Base-by-base conservation (phyloP, 2,329 filamentous ascomycete genomes). In the Alternaria novae-zelandiae region DNA sequence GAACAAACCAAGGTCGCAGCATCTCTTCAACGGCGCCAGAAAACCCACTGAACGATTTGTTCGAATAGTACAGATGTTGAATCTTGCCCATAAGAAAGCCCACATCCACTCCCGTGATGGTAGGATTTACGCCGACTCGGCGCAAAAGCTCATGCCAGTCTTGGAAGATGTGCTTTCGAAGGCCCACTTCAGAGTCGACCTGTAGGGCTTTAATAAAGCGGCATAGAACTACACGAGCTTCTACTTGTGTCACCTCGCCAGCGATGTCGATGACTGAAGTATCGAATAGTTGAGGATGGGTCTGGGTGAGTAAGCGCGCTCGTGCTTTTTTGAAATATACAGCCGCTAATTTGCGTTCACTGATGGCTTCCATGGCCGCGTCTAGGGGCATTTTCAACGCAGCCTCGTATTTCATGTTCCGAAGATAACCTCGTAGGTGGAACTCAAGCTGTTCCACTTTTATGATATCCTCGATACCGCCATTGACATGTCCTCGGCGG, bases 1-100 rank as follows among this genome's bases (percentile, higher is more conserved):
- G 63, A 8, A 54, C 55, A 32, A 74, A 71, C 51, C 60, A 66
- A 2, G 63, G 63, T 26, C 65, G 47, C 26, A 72, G 21, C 66
- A 70, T 69, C 3, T 67, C 26, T 5, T 66, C 54, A 4, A 74
- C 41, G 7, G 47, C 63, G 13, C 5, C 5, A 9, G 32, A 17
- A 25, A 71, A 46, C 3, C 63, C 51, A 11, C 32, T 43, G 45
- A 59, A 59, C 2, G 28, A 25, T 10, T 17, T 26, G 8, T 57
- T 61, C 4, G 54, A 59, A 20, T 57, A 44, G 32, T 55, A 62
- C 15, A 71, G 9, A 47, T 73, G 55, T 4, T 50, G 59, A 9
- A 78, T 45, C 54, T 72, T 76, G 45, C 54, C 59, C 2, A 70
- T 30, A 13, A 78, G 25, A 28, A 71, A 75, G 12, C 67, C 61